Base-by-base conservation (phyloP, 306 rosid species). In the Cicer arietinum region DNA sequence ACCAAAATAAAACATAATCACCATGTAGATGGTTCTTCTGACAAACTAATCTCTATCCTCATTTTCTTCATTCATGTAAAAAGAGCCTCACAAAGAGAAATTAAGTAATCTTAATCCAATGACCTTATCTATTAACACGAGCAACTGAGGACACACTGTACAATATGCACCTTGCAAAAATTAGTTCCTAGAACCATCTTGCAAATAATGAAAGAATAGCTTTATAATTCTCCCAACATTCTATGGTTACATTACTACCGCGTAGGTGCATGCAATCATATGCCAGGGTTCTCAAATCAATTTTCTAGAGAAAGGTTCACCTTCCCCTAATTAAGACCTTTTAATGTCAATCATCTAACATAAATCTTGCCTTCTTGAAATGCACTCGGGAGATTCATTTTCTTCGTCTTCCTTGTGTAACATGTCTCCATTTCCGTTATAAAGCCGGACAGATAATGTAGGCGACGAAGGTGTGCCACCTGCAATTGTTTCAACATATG, bases 381-480 rank as follows among this genome's bases (percentile, higher is more conserved):
- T 51, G 60, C 77, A 79, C 40, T 86, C 90, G 18, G 84, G 63
- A 10, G 85, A 50, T 54, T 5, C 85, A 46, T 74, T 77, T 53
- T 86, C 97, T 71, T 83, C 97, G 30, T 81, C 82, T 46, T 82
- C 81, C 86, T 92, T 92, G 13, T 58, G 52, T 48, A 69, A 71
- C 7, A 61, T 63, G 30, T 90, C 96, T 6, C 88, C 97, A 30
- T 92, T 85, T 65, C 92, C 95, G 1, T 58, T 25, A 60, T 71
- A 87, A 43, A 92, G 97, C 18, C 84, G 88, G 10, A 86, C 42
- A 9, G 90, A 88, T 73, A 92, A 62, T 2, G 93, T 51, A 46
- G 97, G 90, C 18, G 90, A 92, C 8, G 79, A 82, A n/a, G 91
- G 88, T 1, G 64, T 22, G 59, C 67, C 75, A 52, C 87, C 97